phyloP scores from a whole-genome alignment of 352 stramenopile genomes.

The Globisporangium barbulae region DNA sequence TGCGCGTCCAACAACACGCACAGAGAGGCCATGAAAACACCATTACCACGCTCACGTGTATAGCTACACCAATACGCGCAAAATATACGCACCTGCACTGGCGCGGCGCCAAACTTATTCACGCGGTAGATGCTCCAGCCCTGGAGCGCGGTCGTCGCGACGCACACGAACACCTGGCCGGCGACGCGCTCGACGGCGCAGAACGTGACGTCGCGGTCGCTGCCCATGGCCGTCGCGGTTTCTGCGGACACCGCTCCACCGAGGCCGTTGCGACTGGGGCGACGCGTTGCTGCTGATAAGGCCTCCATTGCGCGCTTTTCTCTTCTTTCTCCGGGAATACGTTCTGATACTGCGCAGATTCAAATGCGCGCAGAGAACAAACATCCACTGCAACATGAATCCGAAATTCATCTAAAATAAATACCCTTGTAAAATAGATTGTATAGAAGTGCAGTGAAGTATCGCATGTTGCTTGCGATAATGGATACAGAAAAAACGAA shows the following conservation, averaged over 20 bases:
- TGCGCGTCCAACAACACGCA: constrained; percentile 17
- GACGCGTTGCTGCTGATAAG: background rate
- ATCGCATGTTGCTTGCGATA: background rate
- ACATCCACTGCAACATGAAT: constrained; percentile 4
- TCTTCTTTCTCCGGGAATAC: constrained; percentile 5
- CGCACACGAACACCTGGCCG: constrained; percentile 42
- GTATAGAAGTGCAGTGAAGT: no score
- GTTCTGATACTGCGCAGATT: background rate
- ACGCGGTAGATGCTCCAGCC: constrained; percentile 61
- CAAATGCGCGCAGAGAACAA: background rate
- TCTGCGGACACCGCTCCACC: constrained; percentile 11
- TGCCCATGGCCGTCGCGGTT: constrained; percentile 16
- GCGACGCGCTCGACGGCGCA: constrained; percentile 57
- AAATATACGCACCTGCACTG: constrained; percentile 35
- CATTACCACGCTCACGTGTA: background rate
- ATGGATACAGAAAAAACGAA: background rate
- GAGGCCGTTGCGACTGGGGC: background rate
- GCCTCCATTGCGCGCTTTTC: background rate
- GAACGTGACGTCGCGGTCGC: constrained; percentile 50
- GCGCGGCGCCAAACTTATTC: constrained; percentile 48
- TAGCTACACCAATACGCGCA: background rate
- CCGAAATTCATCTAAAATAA: background rate
- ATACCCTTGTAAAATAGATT: background rate
- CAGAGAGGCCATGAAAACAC: background rate
- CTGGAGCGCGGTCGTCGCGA: constrained; percentile 42